These are phyloP conservation scores for Cytospora paraplurivora DNA, from an alignment of 2,329 filamentous ascomycete species.

Conservation along the genomic window DNA sequence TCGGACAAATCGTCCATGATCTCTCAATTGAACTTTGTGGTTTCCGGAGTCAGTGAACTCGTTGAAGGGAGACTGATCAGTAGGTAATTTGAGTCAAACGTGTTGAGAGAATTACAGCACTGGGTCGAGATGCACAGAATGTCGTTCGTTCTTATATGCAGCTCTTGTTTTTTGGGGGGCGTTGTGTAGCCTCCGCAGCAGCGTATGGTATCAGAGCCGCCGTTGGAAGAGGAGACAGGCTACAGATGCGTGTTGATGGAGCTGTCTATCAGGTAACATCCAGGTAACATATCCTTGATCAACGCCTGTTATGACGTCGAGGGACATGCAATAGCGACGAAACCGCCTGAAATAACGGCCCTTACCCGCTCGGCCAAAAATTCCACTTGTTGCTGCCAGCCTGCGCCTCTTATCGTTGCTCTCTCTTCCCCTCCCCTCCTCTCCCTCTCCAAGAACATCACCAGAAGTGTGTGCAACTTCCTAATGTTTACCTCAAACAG, in stretches of 20 bases:
- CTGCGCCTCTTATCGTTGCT: background rate
- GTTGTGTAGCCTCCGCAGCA: background rate
- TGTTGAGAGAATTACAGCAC: background rate
- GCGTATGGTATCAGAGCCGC: constrained; percentile 6
- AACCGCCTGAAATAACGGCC: constrained; percentile 21
- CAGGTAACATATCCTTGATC: background rate
- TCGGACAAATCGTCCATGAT: constrained; percentile 43
- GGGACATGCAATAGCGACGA: constrained; percentile 21
- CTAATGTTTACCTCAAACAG: background rate
- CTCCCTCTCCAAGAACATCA: background rate
- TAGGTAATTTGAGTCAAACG: background rate
- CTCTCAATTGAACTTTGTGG: constrained; percentile 13
- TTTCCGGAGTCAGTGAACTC: background rate
- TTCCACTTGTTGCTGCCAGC: constrained; percentile 1
- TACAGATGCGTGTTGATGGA: background rate
- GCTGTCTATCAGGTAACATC: constrained; percentile 13
- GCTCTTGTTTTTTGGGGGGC: background rate
- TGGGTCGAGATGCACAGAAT: background rate
- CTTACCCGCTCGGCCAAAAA: constrained; percentile 1
- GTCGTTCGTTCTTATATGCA: background rate
- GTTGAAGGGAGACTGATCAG: background rate
- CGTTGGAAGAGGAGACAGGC: constrained; percentile 7
- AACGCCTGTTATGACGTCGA: constrained; percentile 25
- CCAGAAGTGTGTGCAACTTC: background rate
- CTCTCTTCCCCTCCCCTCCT: background rate